phyloP scores from a whole-genome alignment of 2,329 filamentous ascomycete genomes.

The Trichoderma cornu-damae region DNA sequence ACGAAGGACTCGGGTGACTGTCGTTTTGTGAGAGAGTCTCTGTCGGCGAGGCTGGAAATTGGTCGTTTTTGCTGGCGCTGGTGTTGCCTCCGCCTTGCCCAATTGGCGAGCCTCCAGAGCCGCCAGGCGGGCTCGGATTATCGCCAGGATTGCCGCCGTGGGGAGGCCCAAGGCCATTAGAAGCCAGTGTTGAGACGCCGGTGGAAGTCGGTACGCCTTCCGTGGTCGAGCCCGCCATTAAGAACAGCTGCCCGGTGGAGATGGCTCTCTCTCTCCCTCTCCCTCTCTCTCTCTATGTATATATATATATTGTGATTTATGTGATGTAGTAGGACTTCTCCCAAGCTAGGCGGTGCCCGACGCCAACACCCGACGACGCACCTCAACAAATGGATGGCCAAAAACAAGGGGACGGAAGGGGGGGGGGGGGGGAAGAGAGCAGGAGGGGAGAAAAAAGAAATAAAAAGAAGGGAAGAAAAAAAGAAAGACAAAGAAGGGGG shows the following conservation, averaged over 20 bases:
- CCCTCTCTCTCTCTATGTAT: not conserved
- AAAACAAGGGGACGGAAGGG: no score
- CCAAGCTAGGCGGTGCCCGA: not conserved
- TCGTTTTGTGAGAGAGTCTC: not conserved
- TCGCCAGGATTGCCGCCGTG: not conserved
- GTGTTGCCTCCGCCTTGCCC: not conserved
- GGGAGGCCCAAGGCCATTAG: not conserved
- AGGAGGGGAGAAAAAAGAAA: not conserved
- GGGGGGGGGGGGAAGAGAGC: not conserved
- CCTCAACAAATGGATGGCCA: not conserved
- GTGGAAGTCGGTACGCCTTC: not conserved
- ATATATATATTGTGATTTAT: not conserved
- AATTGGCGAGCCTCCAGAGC: not conserved
- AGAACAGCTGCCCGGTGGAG: not conserved
- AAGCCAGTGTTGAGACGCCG: not conserved
- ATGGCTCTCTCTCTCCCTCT: not conserved
- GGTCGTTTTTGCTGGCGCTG: not conserved
- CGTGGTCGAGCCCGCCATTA: not conserved
- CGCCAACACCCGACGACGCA: not conserved
- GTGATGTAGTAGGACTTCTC: not conserved
- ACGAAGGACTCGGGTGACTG: not conserved
- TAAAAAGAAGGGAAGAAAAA: not conserved
- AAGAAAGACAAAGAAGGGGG: not conserved
- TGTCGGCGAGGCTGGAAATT: not conserved
- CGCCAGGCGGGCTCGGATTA: not conserved